These are phyloP conservation scores for Stephania japonica DNA, from an alignment of 164 flowering plant genomes.

Conservation along the genomic window DNA sequence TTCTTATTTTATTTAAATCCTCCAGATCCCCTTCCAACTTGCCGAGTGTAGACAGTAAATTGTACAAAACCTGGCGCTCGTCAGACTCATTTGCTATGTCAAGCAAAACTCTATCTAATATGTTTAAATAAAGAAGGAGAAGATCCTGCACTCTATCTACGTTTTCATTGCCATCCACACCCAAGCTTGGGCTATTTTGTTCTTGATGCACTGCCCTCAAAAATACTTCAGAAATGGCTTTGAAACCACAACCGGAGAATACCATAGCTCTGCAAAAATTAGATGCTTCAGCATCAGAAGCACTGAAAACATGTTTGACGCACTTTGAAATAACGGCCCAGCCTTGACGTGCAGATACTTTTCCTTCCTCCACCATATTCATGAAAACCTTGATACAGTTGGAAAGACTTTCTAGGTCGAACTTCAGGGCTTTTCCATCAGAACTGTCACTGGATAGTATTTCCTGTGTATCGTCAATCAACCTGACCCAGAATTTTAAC, in stretches of 20 bases:
- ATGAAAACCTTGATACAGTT: conserved; percentile 49
- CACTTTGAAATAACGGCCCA: conserved; percentile 51
- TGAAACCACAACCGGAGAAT: conserved; percentile 69
- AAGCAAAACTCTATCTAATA: conserved; percentile 49
- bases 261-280: conserved; percentile 72
- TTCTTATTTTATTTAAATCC: conserved; percentile 49
- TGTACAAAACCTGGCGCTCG: conserved; percentile 36
- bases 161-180: conserved; percentile 10
- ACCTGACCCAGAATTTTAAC: conserved; percentile 57
- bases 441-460: conserved; percentile 23
- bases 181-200: conserved; percentile 16
- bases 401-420: conserved; percentile 30
- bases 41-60: conserved; percentile 57
- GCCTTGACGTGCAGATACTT: conserved; percentile 52
- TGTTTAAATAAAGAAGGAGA: conserved; percentile 43
- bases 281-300: conserved; percentile 25
- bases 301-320: conserved; percentile 36
- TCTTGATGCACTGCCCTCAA: conserved; percentile 25
- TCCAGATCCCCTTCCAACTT: conserved; percentile 58
- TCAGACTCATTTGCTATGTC: conserved; percentile 35
- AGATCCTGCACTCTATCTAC: conserved; percentile 31
- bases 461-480: conserved; percentile 61
- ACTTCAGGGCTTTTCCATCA: conserved; percentile 21
- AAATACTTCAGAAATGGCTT: conserved; percentile 48
- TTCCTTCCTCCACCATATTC: conserved; percentile 50